Conservation (phyloP, 2,329 filamentous ascomycete genomes). For the Talaromyces sp. region DNA sequence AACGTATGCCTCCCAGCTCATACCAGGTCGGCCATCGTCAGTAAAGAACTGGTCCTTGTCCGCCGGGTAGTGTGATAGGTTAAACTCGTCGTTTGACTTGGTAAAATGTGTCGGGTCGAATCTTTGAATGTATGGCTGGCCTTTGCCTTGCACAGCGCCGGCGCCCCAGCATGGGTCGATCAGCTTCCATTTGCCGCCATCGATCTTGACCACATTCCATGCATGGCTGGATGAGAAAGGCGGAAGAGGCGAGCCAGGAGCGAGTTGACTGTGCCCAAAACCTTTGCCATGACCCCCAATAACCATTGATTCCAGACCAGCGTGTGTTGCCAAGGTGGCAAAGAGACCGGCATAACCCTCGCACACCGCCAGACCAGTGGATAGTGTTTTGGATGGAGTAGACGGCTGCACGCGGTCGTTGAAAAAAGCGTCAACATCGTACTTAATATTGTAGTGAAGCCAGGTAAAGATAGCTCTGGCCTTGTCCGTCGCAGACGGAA, state of each 20-base stretch:
- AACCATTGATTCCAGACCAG: constrained; percentile 71
- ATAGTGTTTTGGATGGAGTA: constrained; percentile 67
- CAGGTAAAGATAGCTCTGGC: constrained; percentile 89
- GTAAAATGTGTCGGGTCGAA: constrained; percentile 61
- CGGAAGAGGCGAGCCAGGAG: constrained; percentile 60
- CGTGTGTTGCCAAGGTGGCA: constrained; percentile 67
- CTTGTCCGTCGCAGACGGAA: constrained; percentile 80
- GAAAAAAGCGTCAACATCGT: constrained; percentile 78
- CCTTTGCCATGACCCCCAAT: constrained; percentile 82
- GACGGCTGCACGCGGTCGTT: constrained; percentile 59
- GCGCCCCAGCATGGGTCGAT: constrained; percentile 92
- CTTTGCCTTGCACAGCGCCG: constrained; percentile 55
- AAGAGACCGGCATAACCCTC: constrained; percentile 85
- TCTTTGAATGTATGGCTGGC: constrained; percentile 56
- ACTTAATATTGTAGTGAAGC: constrained; percentile 89
- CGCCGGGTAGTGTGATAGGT: constrained; percentile 69
- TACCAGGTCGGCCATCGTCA: constrained; percentile 56
- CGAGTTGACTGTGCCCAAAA: constrained; percentile 61
- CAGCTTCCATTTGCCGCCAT: constrained; percentile 83
- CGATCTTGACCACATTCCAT: constrained; percentile 89
- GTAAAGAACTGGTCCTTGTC: constrained; percentile 67
- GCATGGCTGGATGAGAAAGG: constrained; percentile 65
- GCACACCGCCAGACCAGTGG: constrained; percentile 77
- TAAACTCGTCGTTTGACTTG: constrained; percentile 72
- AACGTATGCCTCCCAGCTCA: constrained; percentile 79